Evolutionary conservation across 257 asterid genomes (phyloP).

Genomic region (Coffea eugenioides): DNA sequence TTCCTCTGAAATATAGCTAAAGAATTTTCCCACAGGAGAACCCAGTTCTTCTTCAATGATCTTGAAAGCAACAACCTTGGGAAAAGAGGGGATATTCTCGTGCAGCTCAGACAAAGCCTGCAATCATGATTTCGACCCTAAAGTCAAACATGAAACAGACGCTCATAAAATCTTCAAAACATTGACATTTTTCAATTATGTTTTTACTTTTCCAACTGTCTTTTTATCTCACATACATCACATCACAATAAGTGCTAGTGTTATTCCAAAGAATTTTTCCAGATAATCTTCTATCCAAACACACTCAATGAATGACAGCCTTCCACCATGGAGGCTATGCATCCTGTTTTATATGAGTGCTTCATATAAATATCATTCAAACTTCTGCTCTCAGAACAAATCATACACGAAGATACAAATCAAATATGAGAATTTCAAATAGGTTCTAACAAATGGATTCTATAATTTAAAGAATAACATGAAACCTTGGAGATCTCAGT

Average conservation of each 20-base stretch:
- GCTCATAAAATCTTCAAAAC: not conserved
- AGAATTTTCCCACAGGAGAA: conserved; percentile 55
- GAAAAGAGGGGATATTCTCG: conserved; percentile 90
- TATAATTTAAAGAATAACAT: not conserved
- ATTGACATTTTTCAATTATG: not conserved
- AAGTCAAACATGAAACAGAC: conserved; percentile 26
- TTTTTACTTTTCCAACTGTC: no score
- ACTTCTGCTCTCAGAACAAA: not conserved
- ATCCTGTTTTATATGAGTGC: not conserved
- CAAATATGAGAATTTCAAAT: not conserved
- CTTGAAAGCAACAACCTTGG: conserved; percentile 75
- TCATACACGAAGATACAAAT: not conserved
- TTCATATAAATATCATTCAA: not conserved
- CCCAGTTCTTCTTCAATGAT: conserved; percentile 89
- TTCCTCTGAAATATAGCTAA: conserved; percentile 76
- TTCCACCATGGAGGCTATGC: not conserved
- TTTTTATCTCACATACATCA: no score
- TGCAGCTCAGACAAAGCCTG: conserved; percentile 95
- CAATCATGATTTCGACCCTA: conserved; percentile 44
- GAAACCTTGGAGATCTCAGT: conserved; percentile 73
- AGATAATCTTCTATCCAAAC: no score
- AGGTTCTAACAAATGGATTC: not conserved
- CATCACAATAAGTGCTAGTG: no score
- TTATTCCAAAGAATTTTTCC: no score
- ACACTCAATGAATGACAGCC: no score